These are phyloP conservation scores for Wickerhamomyces hampshirensis DNA, from an alignment of 805 yeast species.

Conservation along the genomic window DNA sequence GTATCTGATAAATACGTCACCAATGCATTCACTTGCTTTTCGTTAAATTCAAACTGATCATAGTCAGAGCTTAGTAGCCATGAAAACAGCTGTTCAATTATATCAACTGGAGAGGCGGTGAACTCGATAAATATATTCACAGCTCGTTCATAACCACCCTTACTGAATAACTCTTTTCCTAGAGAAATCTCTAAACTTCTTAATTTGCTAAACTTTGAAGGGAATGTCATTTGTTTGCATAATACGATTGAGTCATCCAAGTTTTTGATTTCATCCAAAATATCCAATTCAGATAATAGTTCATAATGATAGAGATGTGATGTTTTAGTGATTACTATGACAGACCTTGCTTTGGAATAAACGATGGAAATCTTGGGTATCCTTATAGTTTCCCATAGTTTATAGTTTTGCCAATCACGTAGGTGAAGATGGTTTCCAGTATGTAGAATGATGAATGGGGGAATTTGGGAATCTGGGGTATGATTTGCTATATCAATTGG, in stretches of 20 bases:
- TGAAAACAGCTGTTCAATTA: conserved; percentile 30
- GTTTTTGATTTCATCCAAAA: conserved; percentile 5
- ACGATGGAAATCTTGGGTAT: conserved; percentile 1
- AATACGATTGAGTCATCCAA: conserved; percentile 32
- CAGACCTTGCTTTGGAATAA: not conserved
- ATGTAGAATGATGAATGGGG: conserved; percentile 8
- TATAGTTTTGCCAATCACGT: conserved; percentile 1
- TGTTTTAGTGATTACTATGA: conserved; percentile 5
- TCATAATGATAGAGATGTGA: conserved; percentile 2
- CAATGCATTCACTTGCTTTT: conserved; percentile 4
- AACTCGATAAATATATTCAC: conserved; percentile 43
- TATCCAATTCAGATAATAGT: conserved; percentile 3
- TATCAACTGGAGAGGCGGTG: conserved; percentile 55
- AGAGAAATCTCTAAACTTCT: conserved; percentile 39
- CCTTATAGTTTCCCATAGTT: conserved; percentile 3
- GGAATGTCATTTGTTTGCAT: conserved; percentile 28
- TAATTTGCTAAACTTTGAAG: conserved; percentile 30
- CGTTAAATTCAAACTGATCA: not conserved
- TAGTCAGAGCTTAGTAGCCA: not conserved
- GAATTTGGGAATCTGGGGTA: conserved; percentile 1
- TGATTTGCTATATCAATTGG: conserved; percentile 3
- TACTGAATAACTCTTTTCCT: conserved; percentile 31
- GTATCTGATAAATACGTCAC: conserved; percentile 41
- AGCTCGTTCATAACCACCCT: conserved; percentile 30
- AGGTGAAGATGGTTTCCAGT: conserved; percentile 12